Conservation (phyloP, 768 basidiomycete species). For the Suillus subaureus region DNA sequence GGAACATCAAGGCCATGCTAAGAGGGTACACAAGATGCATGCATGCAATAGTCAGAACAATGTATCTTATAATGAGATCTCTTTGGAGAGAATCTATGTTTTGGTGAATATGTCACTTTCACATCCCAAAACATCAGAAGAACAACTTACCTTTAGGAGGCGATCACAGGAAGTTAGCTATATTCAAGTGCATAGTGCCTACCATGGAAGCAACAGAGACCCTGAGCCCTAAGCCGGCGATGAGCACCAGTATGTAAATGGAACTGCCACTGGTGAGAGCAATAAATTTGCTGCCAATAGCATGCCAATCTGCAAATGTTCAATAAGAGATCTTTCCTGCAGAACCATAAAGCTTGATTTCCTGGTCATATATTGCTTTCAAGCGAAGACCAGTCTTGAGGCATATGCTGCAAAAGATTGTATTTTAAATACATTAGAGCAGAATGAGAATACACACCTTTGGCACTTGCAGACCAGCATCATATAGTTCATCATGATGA, state of each 20-base stretch:
- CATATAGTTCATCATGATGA: not conserved
- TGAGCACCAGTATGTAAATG: not conserved
- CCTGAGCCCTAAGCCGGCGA: not conserved
- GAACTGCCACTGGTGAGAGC: not conserved
- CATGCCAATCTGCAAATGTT: not conserved
- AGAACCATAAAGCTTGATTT: not conserved
- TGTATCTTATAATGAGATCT: not conserved
- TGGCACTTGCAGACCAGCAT: not conserved
- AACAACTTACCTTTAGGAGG: not conserved
- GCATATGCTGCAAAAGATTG: not conserved
- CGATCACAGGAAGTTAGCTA: not conserved
- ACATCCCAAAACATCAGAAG: not conserved
- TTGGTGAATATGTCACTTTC: not conserved
- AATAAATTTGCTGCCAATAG: not conserved
- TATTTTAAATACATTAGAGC: not conserved
- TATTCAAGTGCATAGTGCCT: not conserved
- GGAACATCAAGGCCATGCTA: not conserved
- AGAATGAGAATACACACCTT: not conserved
- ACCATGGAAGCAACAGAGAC: not conserved
- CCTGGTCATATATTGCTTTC: not conserved
- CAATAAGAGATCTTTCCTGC: not conserved
- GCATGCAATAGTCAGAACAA: not conserved
- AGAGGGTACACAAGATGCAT: not conserved
- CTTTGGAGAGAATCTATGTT: not conserved
- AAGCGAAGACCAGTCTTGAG: not conserved